phyloP scores from a whole-genome alignment of 495 filamentous ascomycete species.

The Collariella sp. region DNA sequence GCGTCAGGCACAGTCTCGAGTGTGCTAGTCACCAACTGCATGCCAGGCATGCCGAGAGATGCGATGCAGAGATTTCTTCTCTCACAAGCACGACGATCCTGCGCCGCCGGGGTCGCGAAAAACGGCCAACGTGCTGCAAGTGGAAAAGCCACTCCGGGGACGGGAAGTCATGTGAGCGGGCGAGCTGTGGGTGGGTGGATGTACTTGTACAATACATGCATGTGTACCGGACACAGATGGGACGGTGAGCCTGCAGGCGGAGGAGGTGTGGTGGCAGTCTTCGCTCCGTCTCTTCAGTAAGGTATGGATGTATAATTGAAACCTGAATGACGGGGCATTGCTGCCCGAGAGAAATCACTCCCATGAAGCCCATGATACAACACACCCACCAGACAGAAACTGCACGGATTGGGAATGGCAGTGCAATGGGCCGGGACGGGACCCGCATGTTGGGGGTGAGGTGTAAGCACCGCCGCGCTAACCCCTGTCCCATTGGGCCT shows the following conservation, averaged over 20 bases:
- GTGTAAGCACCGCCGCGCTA: not conserved
- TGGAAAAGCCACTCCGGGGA: not conserved
- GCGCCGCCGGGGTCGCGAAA: not conserved
- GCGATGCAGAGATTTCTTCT: not conserved
- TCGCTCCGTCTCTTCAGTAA: no score
- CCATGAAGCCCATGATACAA: no score
- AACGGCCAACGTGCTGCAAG: not conserved
- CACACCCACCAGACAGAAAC: no score
- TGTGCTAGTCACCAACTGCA: not conserved
- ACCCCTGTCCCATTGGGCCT: not conserved
- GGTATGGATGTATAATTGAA: no score
- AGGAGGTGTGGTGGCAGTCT: no score
- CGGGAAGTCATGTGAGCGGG: conserved; percentile 1
- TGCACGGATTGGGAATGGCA: no score
- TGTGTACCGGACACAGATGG: not conserved
- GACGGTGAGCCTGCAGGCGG: no score
- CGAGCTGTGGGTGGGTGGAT: not conserved
- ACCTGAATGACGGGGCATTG: no score
- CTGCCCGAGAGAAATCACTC: no score
- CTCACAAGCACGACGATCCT: no score
- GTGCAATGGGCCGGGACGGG: no score
- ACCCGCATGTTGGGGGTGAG: not conserved
- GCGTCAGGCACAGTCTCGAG: not conserved
- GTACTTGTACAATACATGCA: not conserved
- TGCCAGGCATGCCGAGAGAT: no score